These are phyloP conservation scores for Acacia melanoxylon DNA, from an alignment of 306 rosid genomes.

Conservation along the genomic window DNA sequence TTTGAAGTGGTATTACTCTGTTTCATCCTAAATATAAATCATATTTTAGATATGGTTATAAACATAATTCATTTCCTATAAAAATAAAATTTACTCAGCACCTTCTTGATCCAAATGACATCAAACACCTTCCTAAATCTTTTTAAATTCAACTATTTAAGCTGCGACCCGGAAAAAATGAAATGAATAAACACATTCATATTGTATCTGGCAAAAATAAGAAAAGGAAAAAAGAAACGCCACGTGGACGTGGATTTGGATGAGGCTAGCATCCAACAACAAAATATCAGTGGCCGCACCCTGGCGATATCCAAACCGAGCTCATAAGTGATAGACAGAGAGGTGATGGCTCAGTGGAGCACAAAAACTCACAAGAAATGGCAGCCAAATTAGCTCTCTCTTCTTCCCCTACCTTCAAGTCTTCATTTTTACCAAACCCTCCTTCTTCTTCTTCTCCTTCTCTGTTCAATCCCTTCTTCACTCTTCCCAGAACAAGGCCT, in stretches of 20 bases:
- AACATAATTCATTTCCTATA: too few relatives aligned
- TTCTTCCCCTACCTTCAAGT: conserved; percentile 48
- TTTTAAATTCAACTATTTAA: too few relatives aligned
- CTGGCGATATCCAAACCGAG: conserved; percentile 39
- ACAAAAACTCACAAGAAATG: conserved; percentile 42
- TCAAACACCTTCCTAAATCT: too few relatives aligned
- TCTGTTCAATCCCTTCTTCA: not conserved
- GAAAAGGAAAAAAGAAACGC: not conserved
- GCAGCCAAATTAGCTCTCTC: conserved; percentile 60
- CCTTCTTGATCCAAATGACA: too few relatives aligned
- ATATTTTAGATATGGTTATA: too few relatives aligned
- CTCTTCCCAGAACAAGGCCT: conserved; percentile 37
- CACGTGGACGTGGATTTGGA: conserved; percentile 13
- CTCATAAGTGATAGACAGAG: conserved; percentile 37
- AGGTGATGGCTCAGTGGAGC: conserved; percentile 30
- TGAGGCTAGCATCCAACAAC: conserved; percentile 36
- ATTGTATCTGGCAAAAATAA: too few relatives aligned
- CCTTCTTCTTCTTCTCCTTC: conserved; percentile 35
- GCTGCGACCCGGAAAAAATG: too few relatives aligned
- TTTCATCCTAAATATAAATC: too few relatives aligned
- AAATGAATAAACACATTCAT: too few relatives aligned
- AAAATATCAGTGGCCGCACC: conserved; percentile 24
- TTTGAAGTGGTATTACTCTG: too few relatives aligned
- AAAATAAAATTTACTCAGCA: too few relatives aligned
- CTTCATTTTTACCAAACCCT: conserved; percentile 44